phyloP scores from a whole-genome alignment of 1,284 basidiomycete genomes.

The Mixia osmundae region DNA sequence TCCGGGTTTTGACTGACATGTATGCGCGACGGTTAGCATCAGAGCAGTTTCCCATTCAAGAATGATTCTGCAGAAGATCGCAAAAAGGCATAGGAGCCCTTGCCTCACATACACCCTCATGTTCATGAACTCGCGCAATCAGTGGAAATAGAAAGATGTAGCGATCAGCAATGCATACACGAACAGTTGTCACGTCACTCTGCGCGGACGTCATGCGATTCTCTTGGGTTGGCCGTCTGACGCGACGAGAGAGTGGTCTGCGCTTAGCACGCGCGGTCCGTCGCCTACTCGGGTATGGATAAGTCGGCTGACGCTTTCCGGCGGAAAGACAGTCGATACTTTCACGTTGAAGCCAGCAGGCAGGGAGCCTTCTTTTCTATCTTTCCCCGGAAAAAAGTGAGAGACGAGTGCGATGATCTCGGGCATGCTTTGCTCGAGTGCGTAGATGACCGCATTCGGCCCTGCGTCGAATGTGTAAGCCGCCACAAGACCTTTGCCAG shows the following conservation, averaged over 20 bases:
- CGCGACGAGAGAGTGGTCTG: slow-evolving; percentile 24
- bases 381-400: slow-evolving; percentile 43
- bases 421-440: slow-evolving; percentile 48
- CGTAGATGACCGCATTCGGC: slow-evolving; percentile 95
- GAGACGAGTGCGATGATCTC: slow-evolving; percentile 51
- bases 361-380: slow-evolving; percentile 18
- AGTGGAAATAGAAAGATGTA: no score
- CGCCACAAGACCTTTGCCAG: slow-evolving; percentile 43
- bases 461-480: slow-evolving; percentile 98
- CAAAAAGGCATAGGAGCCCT: no score
- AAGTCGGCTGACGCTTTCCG: slow-evolving; percentile 56
- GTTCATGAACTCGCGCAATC: no score
- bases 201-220: background rate
- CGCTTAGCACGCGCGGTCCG: slow-evolving; percentile 38
- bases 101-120: no score
- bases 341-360: slow-evolving; percentile 49
- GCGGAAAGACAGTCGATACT: slow-evolving; percentile 43
- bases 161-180: no score
- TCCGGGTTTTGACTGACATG: no score
- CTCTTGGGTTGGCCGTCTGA: slow-evolving; percentile 25
- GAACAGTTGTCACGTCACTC: no score
- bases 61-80: no score
- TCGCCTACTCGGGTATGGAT: slow-evolving; percentile 83
- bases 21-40: no score
- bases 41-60: no score